Evolutionary conservation across 345 rosid species (phyloP), one percentile per base, ranked within the genome.

Genomic region (Erysimum cheiranthoides): DNA sequence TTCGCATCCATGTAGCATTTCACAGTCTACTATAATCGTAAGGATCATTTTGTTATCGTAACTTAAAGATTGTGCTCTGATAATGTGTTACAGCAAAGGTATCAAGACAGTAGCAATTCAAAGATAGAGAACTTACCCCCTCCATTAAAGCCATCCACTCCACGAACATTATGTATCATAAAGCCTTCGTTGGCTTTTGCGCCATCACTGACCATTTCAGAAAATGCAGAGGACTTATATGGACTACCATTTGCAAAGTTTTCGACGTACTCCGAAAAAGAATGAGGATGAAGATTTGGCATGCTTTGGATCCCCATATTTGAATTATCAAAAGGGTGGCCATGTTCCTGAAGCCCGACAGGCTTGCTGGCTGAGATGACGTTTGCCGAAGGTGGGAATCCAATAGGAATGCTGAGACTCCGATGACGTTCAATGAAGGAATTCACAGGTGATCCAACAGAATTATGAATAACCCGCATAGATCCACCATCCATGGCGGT

Each of bases 261-360:
- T 77, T 89, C 92, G 46, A 76, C 83, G 77, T 89, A 87, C 59
- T 96, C 96, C 0, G 97, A 90, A 21, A 90, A 79, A 35, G 98
- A 89, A 84, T 80, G 90, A 74, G 90, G 91, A 84, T 86, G 89
- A 71, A 90, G 83, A 80, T 75, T 83, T 36, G 83, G 85, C 50
- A 82, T 14, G 71, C 83, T 77, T 71, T 80, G 93, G 61, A 70
- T 80, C 71, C 82, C 86, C 77, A 80, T 81, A 76, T 81, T 85
- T 66, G 85, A 45, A 57, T 85, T 92, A 77, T 85, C 91, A 70
- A 69, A 71, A 39, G 83, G 61, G 53, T 75, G 79, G 68, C 78
- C 84, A 73, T 85, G 83, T 76, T 86, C 90, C 71, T 71, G 80
- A 78, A 86, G 73, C 64, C 88, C 86, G 73, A 79, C 56, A 66